Conservation (phyloP, 495 filamentous ascomycete species). For the Ramalina peruviana region DNA sequence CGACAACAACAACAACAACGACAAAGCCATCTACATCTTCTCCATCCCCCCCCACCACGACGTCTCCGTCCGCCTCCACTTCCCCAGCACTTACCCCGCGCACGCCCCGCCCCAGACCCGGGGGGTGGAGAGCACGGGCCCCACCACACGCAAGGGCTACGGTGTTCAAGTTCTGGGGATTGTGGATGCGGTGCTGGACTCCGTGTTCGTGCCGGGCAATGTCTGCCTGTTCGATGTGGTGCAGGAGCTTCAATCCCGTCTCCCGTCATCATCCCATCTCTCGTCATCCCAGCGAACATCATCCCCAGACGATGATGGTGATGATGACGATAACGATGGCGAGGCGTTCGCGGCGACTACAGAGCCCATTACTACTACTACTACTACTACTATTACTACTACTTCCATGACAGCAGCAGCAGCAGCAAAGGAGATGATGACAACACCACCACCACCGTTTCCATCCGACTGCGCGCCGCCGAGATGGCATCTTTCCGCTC, state of each 20-base stretch:
- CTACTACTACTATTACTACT: neutral
- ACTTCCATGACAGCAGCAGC: no score
- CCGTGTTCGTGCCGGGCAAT: conserved; percentile 53
- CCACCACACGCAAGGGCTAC: conserved; percentile 40
- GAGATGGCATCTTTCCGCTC: conserved; percentile 57
- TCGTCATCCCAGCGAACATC: no score
- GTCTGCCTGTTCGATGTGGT: conserved; percentile 79
- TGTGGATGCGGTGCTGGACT: conserved; percentile 48
- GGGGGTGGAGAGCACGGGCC: conserved; percentile 41
- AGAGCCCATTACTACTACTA: neutral
- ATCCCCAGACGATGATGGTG: conserved; percentile 3
- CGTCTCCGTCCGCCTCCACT: conserved; percentile 46
- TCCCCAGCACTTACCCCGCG: conserved; percentile 56
- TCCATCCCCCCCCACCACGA: conserved; percentile 20
- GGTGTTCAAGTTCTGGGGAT: conserved; percentile 52
- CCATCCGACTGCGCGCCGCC: conserved; percentile 25
- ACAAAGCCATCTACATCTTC: conserved; percentile 33
- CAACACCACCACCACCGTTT: no score
- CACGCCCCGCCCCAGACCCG: conserved; percentile 52
- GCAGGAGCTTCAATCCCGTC: conserved; percentile 22
- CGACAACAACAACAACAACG: neutral
- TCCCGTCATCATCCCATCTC: no score
- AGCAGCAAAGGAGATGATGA: neutral
- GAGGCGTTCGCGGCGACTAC: neutral
- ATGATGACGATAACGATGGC: neutral